Evolutionary conservation across 148 eudicot genomes (phyloP).

Genomic region (Pharnaceum exiguum): DNA sequence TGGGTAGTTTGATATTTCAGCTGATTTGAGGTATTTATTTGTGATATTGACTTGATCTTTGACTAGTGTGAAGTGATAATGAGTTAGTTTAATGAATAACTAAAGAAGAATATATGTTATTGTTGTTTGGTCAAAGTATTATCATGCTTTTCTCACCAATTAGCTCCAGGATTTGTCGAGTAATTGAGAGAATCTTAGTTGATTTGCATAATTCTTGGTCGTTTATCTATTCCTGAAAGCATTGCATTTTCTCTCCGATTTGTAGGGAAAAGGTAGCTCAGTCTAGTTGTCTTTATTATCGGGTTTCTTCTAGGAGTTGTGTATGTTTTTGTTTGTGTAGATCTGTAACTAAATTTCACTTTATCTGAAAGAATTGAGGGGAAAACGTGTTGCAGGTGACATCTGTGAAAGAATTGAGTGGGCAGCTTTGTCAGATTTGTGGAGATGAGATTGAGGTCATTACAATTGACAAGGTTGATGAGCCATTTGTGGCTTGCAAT

Average conservation of each 20-base stretch:
- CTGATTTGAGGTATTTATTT: constrained; percentile 6
- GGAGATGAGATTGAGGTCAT: constrained; percentile 87
- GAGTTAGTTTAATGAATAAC: too few relatives aligned
- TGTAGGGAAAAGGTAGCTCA: neutral
- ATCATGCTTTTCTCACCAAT: constrained; percentile 6
- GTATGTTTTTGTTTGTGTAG: constrained; percentile 19
- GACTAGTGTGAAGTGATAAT: constrained; percentile 12
- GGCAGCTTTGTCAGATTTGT: constrained; percentile 78
- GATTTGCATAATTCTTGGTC: neutral
- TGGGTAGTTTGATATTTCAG: neutral
- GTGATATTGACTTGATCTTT: constrained; percentile 15
- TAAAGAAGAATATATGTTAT: too few relatives aligned
- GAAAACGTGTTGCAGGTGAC: constrained; percentile 36
- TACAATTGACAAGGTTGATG: constrained; percentile 46
- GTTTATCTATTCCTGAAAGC: neutral
- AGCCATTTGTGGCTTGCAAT: constrained; percentile 87
- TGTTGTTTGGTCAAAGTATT: constrained; percentile 5
- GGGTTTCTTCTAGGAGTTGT: too few relatives aligned
- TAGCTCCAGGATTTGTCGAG: constrained; percentile 13
- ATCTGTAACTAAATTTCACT: constrained; percentile 18
- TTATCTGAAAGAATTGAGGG: neutral
- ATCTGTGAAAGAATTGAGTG: constrained; percentile 53
- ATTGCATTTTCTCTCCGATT: constrained; percentile 1
- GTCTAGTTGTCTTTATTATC: neutral
- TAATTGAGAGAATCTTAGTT: neutral